Evolutionary conservation across 345 rosid genomes (phyloP).

Genomic region (Eucalyptus camaldulensis): DNA sequence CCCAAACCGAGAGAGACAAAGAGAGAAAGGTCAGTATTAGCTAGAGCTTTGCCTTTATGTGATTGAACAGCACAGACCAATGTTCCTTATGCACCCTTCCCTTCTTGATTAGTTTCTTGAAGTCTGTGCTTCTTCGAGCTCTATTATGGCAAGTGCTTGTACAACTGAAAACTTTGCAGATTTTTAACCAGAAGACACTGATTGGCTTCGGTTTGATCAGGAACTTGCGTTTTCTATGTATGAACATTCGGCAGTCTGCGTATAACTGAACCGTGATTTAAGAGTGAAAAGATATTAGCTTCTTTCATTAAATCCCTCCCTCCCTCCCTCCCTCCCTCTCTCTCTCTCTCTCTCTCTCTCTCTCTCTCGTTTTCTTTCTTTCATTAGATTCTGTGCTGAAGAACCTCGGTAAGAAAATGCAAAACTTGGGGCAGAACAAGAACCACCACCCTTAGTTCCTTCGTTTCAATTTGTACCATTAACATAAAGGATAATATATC

Average conservation of each 20-base stretch:
- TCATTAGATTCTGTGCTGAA: neutral
- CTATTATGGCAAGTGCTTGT: neutral
- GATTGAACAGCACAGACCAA: constrained; percentile 44
- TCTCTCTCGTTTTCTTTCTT: neutral
- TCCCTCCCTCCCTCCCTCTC: neutral
- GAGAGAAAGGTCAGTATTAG: constrained; percentile 16
- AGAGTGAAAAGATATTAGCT: neutral
- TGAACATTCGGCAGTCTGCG: neutral
- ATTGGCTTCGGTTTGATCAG: neutral
- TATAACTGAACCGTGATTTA: neutral
- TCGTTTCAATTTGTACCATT: neutral
- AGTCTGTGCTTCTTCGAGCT: constrained; percentile 31
- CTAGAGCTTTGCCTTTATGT: neutral
- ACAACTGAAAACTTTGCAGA: constrained; percentile 15
- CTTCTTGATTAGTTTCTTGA: constrained; percentile 25
- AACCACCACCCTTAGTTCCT: neutral
- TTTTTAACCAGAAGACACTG: neutral
- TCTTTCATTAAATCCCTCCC: neutral
- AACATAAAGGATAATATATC: neutral
- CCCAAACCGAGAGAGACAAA: neutral
- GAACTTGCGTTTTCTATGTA: neutral
- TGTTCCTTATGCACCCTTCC: constrained; percentile 45
- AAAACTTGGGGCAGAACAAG: neutral
- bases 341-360: neutral
- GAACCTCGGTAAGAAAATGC: neutral